Conservation (phyloP, 768 basidiomycete genomes). For the Leccinum incarnatum region DNA sequence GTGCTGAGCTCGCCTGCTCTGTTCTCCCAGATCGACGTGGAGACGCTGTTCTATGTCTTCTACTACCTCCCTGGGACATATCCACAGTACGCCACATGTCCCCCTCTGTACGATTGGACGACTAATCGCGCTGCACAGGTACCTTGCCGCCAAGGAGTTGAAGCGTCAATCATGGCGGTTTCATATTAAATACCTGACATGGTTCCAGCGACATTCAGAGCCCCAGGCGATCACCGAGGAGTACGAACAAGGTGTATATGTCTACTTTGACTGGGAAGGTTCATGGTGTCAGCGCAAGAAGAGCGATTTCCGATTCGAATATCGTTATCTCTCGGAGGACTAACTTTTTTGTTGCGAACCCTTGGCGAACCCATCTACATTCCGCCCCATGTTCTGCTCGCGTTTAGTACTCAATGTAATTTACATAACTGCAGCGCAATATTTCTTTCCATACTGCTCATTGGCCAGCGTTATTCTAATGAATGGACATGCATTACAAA, state of each 20-base stretch:
- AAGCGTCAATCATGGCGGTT: slow-evolving; percentile 99
- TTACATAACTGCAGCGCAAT: slow-evolving; percentile 21
- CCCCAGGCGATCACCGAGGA: slow-evolving; percentile 99
- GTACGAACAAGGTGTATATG: slow-evolving; percentile 98
- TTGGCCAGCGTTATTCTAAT: slow-evolving; percentile 13
- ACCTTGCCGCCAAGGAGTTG: slow-evolving; percentile 93
- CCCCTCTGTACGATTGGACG: not conserved
- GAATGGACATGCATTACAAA: slow-evolving; percentile 15
- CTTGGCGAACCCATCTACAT: slow-evolving; percentile 2
- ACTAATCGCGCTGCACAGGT: slow-evolving; percentile 45
- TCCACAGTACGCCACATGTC: slow-evolving; percentile 64
- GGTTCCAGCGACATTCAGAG: slow-evolving; percentile 99
- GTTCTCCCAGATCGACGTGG: slow-evolving; percentile 90
- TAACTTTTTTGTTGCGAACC: slow-evolving; percentile 3
- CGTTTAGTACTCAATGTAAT: slow-evolving; percentile 24
- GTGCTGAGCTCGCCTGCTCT: slow-evolving; percentile 79
- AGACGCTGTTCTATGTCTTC: slow-evolving; percentile 98
- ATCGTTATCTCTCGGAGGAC: slow-evolving; percentile 92
- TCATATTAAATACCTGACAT: slow-evolving; percentile 98
- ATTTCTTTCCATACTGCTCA: slow-evolving; percentile 17
- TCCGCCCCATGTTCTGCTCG: slow-evolving; percentile 8
- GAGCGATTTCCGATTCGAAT: slow-evolving; percentile 96
- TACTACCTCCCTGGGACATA: slow-evolving; percentile 98
- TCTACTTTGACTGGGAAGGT: slow-evolving; percentile 99
- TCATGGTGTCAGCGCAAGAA: slow-evolving; percentile 99